Evolutionary conservation across 495 filamentous ascomycete genomes (phyloP).

Genomic region (Talaromyces proteolyticus): DNA sequence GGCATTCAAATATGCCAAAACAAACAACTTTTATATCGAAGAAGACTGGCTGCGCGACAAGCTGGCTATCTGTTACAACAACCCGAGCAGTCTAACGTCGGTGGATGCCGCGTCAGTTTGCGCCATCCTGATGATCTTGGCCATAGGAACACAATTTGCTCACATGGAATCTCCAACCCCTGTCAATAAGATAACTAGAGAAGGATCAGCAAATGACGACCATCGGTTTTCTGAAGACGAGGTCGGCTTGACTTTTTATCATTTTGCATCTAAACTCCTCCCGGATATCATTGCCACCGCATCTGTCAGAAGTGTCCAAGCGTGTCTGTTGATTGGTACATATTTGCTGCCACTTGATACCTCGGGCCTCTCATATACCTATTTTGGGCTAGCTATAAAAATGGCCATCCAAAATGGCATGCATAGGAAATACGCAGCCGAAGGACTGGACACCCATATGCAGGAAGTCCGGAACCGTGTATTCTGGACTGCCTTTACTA

Average conservation of each 20-base stretch:
- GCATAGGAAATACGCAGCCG: conserved; percentile 43
- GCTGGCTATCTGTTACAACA: conserved; percentile 37
- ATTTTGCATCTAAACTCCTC: conserved; percentile 41
- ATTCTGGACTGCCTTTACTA: conserved; percentile 47
- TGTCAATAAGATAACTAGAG: conserved; percentile 27
- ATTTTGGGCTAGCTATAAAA: conserved; percentile 44
- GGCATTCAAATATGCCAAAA: conserved; percentile 49
- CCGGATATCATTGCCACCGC: conserved; percentile 50
- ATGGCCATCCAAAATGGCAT: conserved; percentile 50
- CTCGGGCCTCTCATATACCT: conserved; percentile 44
- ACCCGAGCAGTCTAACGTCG: conserved; percentile 33
- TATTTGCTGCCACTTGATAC: conserved; percentile 46
- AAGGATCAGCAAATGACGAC: conserved; percentile 24
- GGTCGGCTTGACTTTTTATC: conserved; percentile 47
- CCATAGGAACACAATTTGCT: conserved; percentile 49
- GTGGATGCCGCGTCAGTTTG: conserved; percentile 41
- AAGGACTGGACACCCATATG: conserved; percentile 35
- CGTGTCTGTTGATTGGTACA: conserved; percentile 42
- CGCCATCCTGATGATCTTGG: conserved; percentile 44
- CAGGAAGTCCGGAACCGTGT: conserved; percentile 43
- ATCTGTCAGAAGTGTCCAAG: conserved; percentile 46
- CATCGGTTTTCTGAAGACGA: conserved; percentile 45
- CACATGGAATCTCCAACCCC: conserved; percentile 43
- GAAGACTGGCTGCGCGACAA: conserved; percentile 43
- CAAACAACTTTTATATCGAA: conserved; percentile 47